Conservation (phyloP, 345 rosid genomes). For the Lepidium aucheri region DNA sequence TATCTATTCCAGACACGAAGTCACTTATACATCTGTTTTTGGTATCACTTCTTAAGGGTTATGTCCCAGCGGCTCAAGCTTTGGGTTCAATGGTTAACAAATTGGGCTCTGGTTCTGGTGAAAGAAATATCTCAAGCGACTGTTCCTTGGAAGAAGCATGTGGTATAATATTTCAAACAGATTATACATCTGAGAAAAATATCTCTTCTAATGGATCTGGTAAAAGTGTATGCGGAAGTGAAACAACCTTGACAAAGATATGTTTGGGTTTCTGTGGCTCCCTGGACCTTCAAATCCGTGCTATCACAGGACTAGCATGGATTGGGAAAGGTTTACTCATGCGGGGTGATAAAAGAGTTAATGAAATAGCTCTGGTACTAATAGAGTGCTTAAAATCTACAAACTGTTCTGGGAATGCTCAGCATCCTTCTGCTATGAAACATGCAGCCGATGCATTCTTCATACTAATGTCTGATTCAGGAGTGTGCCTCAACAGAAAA, state of each 20-base stretch:
- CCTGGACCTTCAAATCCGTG: slow-evolving; percentile 43
- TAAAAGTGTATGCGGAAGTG: slow-evolving; percentile 23
- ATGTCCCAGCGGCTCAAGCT: slow-evolving; percentile 68
- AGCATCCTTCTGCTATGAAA: slow-evolving; percentile 41
- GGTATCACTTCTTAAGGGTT: slow-evolving; percentile 46
- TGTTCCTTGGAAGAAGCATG: slow-evolving; percentile 65
- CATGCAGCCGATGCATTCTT: slow-evolving; percentile 80
- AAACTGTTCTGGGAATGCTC: slow-evolving; percentile 18
- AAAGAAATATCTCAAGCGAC: slow-evolving; percentile 21
- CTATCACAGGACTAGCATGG: slow-evolving; percentile 80
- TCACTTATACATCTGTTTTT: slow-evolving; percentile 35
- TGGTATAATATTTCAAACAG: slow-evolving; percentile 42
- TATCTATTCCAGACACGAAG: slow-evolving; percentile 55
- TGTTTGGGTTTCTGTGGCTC: slow-evolving; percentile 31
- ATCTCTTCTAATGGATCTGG: slow-evolving; percentile 21
- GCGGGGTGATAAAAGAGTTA: slow-evolving; percentile 76
- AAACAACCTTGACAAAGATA: slow-evolving; percentile 26
- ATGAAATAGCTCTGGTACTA: slow-evolving; percentile 47
- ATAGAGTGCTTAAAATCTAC: slow-evolving; percentile 49
- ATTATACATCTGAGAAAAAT: slow-evolving; percentile 8
- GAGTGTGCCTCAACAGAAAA: slow-evolving; percentile 53
- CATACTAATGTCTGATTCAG: slow-evolving; percentile 71
- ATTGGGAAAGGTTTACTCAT: slow-evolving; percentile 89
- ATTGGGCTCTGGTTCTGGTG: slow-evolving; percentile 33
- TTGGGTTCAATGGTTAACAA: slow-evolving; percentile 86